Evolutionary conservation across 192 early-diverging fungal species (phyloP), one percentile per base, ranked within the genome.

Genomic region (Backusella sp.): DNA sequence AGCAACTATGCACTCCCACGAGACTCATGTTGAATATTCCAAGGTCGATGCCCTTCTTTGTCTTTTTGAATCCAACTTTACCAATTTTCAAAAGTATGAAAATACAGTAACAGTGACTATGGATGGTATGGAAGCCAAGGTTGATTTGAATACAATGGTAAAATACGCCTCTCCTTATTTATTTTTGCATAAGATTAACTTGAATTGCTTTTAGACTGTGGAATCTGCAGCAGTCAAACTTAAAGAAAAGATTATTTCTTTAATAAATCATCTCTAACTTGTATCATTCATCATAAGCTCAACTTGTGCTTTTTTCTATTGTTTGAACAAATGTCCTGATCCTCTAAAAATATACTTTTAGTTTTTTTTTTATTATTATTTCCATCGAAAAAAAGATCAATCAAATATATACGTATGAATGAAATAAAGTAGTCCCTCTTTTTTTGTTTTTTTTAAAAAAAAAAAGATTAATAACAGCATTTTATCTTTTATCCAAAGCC

Each of bases 81-180:
- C 73, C 2, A 46, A 77, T 1, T 46, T 77, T 12, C 62, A 70
- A 6, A 42, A 12, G n/a, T 41, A 77, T 44, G 52, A 41, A 19
- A 71, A 77, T 12, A 76, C 37, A 6, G 67, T 68, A 8, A 68
- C 35, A 4, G 53, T 81, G 8, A 75, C 26, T 11, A 59, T 81
- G 59, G 80, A 81, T 72, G 68, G 46, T 6, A 41, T 32, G 41
- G 69, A 65, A 39, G 80, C 80, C 6, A 62, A 28, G 28, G 62
- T 81, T 9, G 73, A 81, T 73, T 77, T 73, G 36, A 28, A 75
- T 41, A 74, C 74, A 52, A 75, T 70, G 42, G 80, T 81, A 73
- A 75, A 62, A 62, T 66, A 19, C 37, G 11, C 37, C 11, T 0
- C 21, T 21, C 21, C 19, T 7, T 59, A 26, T 9, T 15, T 11